phyloP scores from a whole-genome alignment of 2,329 filamentous ascomycete species.

The Verticillium nonalfalfae region DNA sequence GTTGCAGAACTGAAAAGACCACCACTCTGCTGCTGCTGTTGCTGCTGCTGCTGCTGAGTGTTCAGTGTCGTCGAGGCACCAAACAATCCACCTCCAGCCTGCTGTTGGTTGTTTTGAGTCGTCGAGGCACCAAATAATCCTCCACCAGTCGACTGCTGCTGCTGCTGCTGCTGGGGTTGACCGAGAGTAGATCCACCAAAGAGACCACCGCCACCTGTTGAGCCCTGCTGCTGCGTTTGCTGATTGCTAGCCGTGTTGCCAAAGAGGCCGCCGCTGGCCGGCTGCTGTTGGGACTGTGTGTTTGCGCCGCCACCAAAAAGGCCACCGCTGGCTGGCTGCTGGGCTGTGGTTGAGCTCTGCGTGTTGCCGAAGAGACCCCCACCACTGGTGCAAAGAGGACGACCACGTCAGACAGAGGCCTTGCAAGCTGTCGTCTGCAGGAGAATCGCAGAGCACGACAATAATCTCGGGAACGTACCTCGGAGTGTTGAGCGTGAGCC shows the following conservation, averaged over 20 bases:
- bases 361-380: conserved; percentile 16
- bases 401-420: neutral
- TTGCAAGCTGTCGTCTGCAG: neutral
- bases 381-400: neutral
- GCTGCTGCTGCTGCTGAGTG: conserved; percentile 6
- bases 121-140: conserved; percentile 16
- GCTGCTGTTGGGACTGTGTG: conserved; percentile 19
- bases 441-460: no score
- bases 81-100: conserved; percentile 18
- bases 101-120: neutral
- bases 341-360: conserved; percentile 4
- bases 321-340: conserved; percentile 11
- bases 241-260: conserved; percentile 20
- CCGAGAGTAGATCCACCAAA: conserved; percentile 1
- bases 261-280: conserved; percentile 28
- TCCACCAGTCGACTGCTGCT: conserved; percentile 7
- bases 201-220: conserved; percentile 1
- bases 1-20: conserved; percentile 4
- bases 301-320: conserved; percentile 10
- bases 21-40: conserved; percentile 12
- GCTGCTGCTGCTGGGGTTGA: conserved; percentile 6
- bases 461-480: neutral
- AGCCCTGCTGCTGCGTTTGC: conserved; percentile 10
- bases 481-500: neutral
- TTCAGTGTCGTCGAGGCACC: conserved; percentile 17